These are phyloP conservation scores for Suzukiozyma palmioleophila DNA, from an alignment of 1,139 yeast species.

Conservation along the genomic window DNA sequence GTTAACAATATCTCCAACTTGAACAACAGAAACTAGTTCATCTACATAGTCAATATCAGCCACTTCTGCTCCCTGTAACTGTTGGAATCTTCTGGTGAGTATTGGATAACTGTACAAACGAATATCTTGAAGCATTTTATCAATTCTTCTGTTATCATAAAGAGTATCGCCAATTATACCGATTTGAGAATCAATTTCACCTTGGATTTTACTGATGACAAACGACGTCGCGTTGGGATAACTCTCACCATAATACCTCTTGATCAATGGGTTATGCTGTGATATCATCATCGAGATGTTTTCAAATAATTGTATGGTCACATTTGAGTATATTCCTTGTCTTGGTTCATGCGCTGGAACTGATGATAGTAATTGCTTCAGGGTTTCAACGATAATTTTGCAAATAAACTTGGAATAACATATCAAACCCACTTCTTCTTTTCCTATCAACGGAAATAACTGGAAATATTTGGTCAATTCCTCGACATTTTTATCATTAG, in stretches of 20 bases:
- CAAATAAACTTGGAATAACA: constrained; percentile 85
- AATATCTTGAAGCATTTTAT: constrained; percentile 53
- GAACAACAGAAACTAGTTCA: constrained; percentile 36
- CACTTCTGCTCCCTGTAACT: constrained; percentile 13
- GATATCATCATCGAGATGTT: constrained; percentile 78
- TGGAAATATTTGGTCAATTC: constrained; percentile 75
- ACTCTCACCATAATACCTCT: constrained; percentile 57
- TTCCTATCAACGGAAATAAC: constrained; percentile 80
- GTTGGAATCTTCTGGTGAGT: constrained; percentile 23
- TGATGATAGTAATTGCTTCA: constrained; percentile 53
- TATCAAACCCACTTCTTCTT: constrained; percentile 66
- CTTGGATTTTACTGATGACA: constrained; percentile 71
- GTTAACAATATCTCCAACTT: constrained; percentile 53
- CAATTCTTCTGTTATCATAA: constrained; percentile 65
- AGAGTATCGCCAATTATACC: constrained; percentile 86
- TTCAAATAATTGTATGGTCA: constrained; percentile 74
- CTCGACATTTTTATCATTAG: constrained; percentile 59
- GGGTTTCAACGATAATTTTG: constrained; percentile 75
- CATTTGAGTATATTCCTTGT: constrained; percentile 56
- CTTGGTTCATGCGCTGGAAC: constrained; percentile 30
- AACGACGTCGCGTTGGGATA: constrained; percentile 53
- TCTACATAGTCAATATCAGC: constrained; percentile 16
- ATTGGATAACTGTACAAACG: constrained; percentile 54
- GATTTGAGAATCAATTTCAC: constrained; percentile 87
- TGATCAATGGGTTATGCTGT: constrained; percentile 81